Conservation (phyloP, 192 early-diverging fungal genomes). For the Lunasporangiospora selenospora region DNA sequence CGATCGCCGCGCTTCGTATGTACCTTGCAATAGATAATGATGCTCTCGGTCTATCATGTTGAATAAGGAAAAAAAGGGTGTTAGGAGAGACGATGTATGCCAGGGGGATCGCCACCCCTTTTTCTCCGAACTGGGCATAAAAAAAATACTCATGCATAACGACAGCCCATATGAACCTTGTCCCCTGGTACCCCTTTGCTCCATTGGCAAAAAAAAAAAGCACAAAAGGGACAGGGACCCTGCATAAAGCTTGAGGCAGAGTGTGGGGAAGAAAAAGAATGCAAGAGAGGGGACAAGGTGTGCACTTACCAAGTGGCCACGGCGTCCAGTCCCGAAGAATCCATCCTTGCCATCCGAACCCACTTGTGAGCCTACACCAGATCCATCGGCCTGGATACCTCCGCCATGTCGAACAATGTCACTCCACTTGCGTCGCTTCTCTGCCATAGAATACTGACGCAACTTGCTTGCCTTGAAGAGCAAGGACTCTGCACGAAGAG, state of each 20-base stretch:
- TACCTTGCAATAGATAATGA: constrained; percentile 18
- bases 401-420: constrained; percentile 50
- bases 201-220: too few relatives aligned
- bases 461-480: constrained; percentile 46
- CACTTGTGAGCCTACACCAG: constrained; percentile 31
- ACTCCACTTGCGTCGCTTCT: constrained; percentile 28
- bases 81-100: background rate
- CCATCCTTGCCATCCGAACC: constrained; percentile 44
- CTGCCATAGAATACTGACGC: constrained; percentile 39
- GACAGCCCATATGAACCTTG: too few relatives aligned
- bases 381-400: constrained; percentile 41
- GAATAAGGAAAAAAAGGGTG: constrained; percentile 11
- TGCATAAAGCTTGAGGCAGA: too few relatives aligned
- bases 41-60: constrained; percentile 26
- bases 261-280: too few relatives aligned
- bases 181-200: too few relatives aligned
- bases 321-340: constrained; percentile 26
- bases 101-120: background rate
- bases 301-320: constrained; percentile 38
- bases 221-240: too few relatives aligned
- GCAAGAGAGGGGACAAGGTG: too few relatives aligned
- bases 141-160: too few relatives aligned
- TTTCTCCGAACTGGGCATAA: too few relatives aligned
- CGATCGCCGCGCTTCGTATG: constrained; percentile 29
- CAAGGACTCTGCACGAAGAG: constrained; percentile 41